Conservation (phyloP, 495 filamentous ascomycete species). For the Neurospora sp. region DNA sequence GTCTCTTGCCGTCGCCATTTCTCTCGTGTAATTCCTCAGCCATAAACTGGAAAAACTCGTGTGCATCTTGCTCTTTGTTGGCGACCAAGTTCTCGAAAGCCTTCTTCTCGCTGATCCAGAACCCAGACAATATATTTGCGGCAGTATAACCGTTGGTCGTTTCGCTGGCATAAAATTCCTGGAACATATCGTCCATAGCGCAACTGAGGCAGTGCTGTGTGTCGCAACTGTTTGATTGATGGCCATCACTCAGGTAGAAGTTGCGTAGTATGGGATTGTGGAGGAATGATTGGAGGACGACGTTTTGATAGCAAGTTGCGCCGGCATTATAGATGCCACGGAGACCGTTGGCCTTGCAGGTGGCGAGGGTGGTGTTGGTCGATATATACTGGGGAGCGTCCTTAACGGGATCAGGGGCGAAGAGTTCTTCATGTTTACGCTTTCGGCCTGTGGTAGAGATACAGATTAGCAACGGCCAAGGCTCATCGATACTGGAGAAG, state of each 20-base stretch:
- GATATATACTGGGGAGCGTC: slow-evolving; percentile 52
- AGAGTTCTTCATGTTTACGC: slow-evolving; percentile 51
- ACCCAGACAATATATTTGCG: slow-evolving; percentile 64
- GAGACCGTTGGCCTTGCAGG: slow-evolving; percentile 62
- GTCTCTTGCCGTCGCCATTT: slow-evolving; percentile 46
- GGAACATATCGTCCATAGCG: slow-evolving; percentile 83
- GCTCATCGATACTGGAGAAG: not conserved
- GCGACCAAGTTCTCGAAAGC: slow-evolving; percentile 63
- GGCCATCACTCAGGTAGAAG: slow-evolving; percentile 79
- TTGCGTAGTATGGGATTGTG: slow-evolving; percentile 81
- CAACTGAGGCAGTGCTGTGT: slow-evolving; percentile 67
- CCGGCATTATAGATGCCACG: slow-evolving; percentile 92
- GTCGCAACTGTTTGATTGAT: slow-evolving; percentile 60
- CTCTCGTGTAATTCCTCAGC: slow-evolving; percentile 73
- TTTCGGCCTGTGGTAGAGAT: slow-evolving; percentile 31
- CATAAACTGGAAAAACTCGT: slow-evolving; percentile 91
- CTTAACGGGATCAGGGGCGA: slow-evolving; percentile 36
- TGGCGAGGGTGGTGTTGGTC: slow-evolving; percentile 47
- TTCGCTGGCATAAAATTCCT: slow-evolving; percentile 74
- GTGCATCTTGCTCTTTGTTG: slow-evolving; percentile 89
- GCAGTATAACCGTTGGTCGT: slow-evolving; percentile 76
- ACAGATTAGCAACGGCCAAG: not conserved
- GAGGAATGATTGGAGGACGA: slow-evolving; percentile 75
- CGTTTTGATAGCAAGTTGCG: slow-evolving; percentile 87
- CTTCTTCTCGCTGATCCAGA: slow-evolving; percentile 62